Base-by-base conservation (phyloP, 345 rosid species). In the Laguncularia racemosa region DNA sequence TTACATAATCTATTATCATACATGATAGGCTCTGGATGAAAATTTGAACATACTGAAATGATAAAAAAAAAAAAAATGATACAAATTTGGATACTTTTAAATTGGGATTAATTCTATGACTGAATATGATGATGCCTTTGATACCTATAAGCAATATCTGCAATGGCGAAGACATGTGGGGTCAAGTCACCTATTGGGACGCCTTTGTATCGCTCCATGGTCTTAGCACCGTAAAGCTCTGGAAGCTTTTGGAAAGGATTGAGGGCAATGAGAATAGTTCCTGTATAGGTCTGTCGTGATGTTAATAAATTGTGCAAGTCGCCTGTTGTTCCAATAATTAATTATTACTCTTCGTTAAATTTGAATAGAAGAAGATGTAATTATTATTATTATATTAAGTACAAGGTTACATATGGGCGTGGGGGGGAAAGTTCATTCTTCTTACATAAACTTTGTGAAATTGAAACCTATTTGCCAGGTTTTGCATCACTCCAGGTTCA, bases 111-210 rank as follows among this genome's bases (percentile, higher is more conserved):
- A 23, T 23, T 23, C 28, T 2, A 2, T 23, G 28, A 23, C 5
- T 23, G 28, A 3, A 23, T 6, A 23, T 23, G 28, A 1, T 23
- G 28, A 23, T 26, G 16, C 9, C 45, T 11, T 23, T 16, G 15
- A 21, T 48, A 67, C 98, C 96, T 82, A 50, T 86, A 86, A 18
- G 96, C 85, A 69, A 68, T 60, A 62, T 90, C 96, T 46, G 95
- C 95, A 60, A 91, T 67, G 5, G 96, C 90, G 69, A 88, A 88
- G 57, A 86, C 91, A 71, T 88, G 96, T 57, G 98, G 98, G 50
- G 70, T 76, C 66, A 71, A 52, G 46, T 76, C 84, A 54, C 85
- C 90, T 19, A 68, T 50, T 50, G 63, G 74, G 46, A 59, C 75
- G 56, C 86, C 98, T 58, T 75, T 91, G 63, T 88, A 88, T 65